These are phyloP conservation scores for Gossypium bickii DNA, from an alignment of 345 rosid species.

Conservation along the genomic window DNA sequence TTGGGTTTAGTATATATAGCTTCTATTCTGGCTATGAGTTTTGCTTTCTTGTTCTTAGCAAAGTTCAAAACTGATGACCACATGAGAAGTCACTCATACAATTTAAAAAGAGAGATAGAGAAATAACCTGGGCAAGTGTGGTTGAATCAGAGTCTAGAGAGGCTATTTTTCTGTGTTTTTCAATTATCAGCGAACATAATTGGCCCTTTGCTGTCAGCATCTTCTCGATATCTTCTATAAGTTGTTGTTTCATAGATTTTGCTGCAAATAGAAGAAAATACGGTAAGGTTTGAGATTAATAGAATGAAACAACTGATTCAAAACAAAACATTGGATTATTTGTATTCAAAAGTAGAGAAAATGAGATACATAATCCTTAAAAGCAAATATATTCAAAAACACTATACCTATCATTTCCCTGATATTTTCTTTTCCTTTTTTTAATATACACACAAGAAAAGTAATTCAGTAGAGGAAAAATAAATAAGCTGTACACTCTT, in stretches of 20 bases:
- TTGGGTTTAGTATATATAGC: neutral
- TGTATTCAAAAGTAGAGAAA: neutral
- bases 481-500: neutral
- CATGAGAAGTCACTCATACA: neutral
- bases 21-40: neutral
- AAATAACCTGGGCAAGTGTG: constrained; percentile 56
- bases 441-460: neutral
- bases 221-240: constrained; percentile 48
- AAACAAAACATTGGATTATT: neutral
- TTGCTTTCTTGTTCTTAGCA: neutral
- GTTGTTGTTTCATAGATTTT: constrained; percentile 37
- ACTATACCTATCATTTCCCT: neutral
- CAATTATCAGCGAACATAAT: constrained; percentile 54
- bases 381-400: neutral
- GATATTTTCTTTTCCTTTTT: neutral
- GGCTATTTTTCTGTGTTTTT: constrained; percentile 47
- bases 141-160: constrained; percentile 53
- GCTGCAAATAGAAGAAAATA: constrained; percentile 30
- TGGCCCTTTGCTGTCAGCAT: constrained; percentile 48
- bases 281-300: neutral
- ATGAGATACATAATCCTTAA: neutral
- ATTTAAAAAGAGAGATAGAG: neutral
- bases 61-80: neutral
- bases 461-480: neutral
- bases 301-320: neutral